phyloP scores from a whole-genome alignment of 2,329 filamentous ascomycete species.

The Diaporthe sp. region DNA sequence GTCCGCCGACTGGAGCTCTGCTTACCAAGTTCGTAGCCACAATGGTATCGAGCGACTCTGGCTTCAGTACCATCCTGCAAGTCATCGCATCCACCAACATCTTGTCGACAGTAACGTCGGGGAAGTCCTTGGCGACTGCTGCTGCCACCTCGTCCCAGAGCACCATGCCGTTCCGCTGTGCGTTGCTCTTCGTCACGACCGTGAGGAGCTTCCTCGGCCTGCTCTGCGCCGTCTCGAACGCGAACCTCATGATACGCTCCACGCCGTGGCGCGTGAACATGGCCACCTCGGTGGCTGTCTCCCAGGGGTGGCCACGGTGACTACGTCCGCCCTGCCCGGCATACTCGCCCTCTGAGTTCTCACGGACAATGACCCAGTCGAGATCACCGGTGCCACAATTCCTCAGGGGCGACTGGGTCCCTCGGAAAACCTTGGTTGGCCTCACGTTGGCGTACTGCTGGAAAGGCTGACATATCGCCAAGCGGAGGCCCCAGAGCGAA shows the following conservation, averaged over 20 bases:
- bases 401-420: slow-evolving; percentile 67
- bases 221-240: slow-evolving; percentile 66
- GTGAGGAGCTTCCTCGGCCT: slow-evolving; percentile 71
- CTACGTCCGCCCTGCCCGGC: slow-evolving; percentile 72
- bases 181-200: slow-evolving; percentile 75
- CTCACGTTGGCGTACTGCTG: slow-evolving; percentile 77
- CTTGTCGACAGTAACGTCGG: slow-evolving; percentile 71
- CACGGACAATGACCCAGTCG: slow-evolving; percentile 76
- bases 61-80: slow-evolving; percentile 68
- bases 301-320: slow-evolving; percentile 68
- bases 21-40: slow-evolving; percentile 70
- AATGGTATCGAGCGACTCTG: slow-evolving; percentile 70
- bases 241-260: slow-evolving; percentile 72
- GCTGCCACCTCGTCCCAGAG: slow-evolving; percentile 74
- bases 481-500: slow-evolving; percentile 73
- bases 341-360: slow-evolving; percentile 76
- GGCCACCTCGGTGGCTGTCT: slow-evolving; percentile 71
- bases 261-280: slow-evolving; percentile 73
- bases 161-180: slow-evolving; percentile 76
- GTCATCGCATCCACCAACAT: slow-evolving; percentile 71
- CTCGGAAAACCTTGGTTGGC: slow-evolving; percentile 69
- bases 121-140: slow-evolving; percentile 68
- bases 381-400: slow-evolving; percentile 64
- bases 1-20: not conserved
- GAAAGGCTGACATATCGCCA: slow-evolving; percentile 73